Conservation (phyloP, 2,329 filamentous ascomycete genomes). For the Mycosphaerella sp. region DNA sequence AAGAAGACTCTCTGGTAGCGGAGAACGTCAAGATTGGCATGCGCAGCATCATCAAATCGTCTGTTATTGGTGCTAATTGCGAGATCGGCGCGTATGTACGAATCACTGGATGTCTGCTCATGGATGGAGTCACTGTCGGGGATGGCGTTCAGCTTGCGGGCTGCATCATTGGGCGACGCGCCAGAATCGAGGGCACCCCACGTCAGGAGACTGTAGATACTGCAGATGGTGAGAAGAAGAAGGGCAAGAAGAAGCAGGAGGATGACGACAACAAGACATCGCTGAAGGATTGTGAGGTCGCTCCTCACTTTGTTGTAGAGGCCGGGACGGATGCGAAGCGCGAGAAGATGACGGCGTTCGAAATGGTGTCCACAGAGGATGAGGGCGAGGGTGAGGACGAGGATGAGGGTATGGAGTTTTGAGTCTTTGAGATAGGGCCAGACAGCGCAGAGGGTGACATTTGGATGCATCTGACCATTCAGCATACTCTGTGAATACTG, state of each 20-base stretch:
- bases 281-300: conserved; percentile 87
- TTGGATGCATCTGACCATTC: too few species aligned
- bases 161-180: conserved; percentile 76
- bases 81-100: conserved; percentile 81
- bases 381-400: conserved; percentile 13
- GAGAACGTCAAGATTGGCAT: conserved; percentile 87
- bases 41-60: conserved; percentile 87
- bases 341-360: conserved; percentile 56
- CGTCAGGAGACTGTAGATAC: conserved; percentile 16
- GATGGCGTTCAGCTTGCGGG: conserved; percentile 78
- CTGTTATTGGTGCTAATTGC: conserved; percentile 79
- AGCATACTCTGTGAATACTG: too few species aligned
- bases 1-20: conserved; percentile 73
- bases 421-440: too few species aligned
- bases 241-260: conserved; percentile 45
- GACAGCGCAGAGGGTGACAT: too few species aligned
- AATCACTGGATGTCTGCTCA: conserved; percentile 78
- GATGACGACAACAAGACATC: conserved; percentile 44
- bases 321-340: conserved; percentile 64
- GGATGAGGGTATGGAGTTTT: too few species aligned
- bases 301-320: conserved; percentile 74
- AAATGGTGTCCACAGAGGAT: conserved; percentile 35
- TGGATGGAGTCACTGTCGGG: conserved; percentile 85
- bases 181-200: conserved; percentile 64
- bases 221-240: conserved; percentile 43